Percentiles rank a stretch among this genome's conserved stretches.
Conservation (phyloP, 805 yeast genomes). For the Candida piceae region DNA sequence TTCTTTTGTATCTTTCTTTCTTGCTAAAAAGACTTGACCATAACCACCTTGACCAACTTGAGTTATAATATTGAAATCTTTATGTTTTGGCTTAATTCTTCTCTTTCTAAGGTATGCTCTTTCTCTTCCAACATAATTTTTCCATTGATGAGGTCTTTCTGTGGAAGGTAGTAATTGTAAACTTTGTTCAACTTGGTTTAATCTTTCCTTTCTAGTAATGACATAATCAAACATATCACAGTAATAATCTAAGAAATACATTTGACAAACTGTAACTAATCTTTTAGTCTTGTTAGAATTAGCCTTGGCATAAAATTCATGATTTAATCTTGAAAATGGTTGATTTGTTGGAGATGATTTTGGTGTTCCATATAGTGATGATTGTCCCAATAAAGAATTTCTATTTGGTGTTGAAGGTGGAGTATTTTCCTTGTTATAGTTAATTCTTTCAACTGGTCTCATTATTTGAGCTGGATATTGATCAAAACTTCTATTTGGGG, state of each 20-base stretch:
- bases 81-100: conserved; percentile 86
- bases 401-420: conserved; percentile 30
- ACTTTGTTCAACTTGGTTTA: conserved; percentile 60
- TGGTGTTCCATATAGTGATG: conserved; percentile 19
- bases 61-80: conserved; percentile 93
- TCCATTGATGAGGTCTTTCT: conserved; percentile 60
- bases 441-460: conserved; percentile 28
- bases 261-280: conserved; percentile 84
- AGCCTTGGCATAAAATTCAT: conserved; percentile 54
- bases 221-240: conserved; percentile 95
- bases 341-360: conserved; percentile 17
- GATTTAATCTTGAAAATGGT: conserved; percentile 22
- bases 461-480: conserved; percentile 16
- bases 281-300: conserved; percentile 74
- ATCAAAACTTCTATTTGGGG: conserved; percentile 28
- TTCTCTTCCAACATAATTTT: conserved; percentile 76
- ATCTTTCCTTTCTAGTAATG: conserved; percentile 77
- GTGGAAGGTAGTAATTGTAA: conserved; percentile 31
- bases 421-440: conserved; percentile 38
- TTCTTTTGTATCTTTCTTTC: conserved; percentile 90
- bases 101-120: conserved; percentile 80
- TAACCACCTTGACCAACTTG: conserved; percentile 99
- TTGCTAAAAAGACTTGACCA: conserved; percentile 96
- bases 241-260: conserved; percentile 91
- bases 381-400: conserved; percentile 13